phyloP scores from a whole-genome alignment of 2,329 filamentous ascomycete species.

The Eutypa lata region DNA sequence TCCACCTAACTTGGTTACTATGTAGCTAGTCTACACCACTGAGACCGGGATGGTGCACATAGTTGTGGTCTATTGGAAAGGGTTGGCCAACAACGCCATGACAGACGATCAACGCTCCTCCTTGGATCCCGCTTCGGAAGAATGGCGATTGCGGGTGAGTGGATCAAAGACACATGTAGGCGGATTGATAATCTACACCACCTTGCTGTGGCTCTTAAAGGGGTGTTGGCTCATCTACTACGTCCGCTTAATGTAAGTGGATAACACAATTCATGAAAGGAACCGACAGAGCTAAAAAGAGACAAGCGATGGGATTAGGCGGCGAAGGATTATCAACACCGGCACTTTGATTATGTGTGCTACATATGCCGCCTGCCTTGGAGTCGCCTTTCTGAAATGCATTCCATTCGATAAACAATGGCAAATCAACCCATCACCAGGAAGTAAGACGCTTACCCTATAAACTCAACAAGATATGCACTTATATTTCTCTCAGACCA shows the following conservation, averaged over 20 bases:
- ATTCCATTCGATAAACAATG: constrained; percentile 42
- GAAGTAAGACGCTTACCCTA: constrained; percentile 35
- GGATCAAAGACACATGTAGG: constrained; percentile 22
- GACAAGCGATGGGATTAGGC: constrained; percentile 2
- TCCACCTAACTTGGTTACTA: too few relatives aligned
- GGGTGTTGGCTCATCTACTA: constrained; percentile 23
- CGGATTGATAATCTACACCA: constrained; percentile 21
- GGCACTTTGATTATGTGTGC: constrained; percentile 37
- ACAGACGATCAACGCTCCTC: constrained; percentile 15
- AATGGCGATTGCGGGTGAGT: constrained; percentile 15
- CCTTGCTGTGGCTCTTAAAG: constrained; percentile 22
- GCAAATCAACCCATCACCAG: constrained; percentile 49
- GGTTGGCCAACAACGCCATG: constrained; percentile 23
- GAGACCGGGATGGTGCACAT: constrained; percentile 23
- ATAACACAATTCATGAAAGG: constrained; percentile 19
- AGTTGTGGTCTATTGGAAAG: constrained; percentile 22
- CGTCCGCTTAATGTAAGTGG: constrained; percentile 19
- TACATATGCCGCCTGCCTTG: constrained; percentile 43
- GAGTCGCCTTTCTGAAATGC: constrained; percentile 43
- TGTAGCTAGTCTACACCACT: constrained; percentile 18
- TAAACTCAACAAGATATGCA: too few relatives aligned
- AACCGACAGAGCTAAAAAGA: constrained; percentile 37
- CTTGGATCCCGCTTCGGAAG: constrained; percentile 13
- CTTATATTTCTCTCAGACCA: constrained; percentile 16
- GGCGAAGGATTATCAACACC: constrained; percentile 33